Evolutionary conservation across 2,329 filamentous ascomycete species (phyloP).

Genomic region (Exophiala spinifera): DNA sequence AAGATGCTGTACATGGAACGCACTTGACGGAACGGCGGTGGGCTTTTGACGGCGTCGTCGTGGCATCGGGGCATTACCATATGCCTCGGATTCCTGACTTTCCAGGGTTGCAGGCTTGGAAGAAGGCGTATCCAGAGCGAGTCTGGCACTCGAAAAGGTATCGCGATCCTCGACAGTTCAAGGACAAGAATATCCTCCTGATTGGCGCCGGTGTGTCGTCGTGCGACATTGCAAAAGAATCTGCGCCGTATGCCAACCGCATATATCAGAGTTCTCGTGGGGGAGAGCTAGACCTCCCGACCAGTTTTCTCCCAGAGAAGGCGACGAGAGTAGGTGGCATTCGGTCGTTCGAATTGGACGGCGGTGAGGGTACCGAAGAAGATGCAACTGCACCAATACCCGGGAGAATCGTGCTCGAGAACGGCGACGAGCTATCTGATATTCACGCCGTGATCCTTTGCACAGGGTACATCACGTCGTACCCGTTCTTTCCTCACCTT

Average conservation of each 20-base stretch:
- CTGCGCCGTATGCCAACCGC: constrained; percentile 43
- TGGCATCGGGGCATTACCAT: constrained; percentile 57
- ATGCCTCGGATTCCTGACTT: constrained; percentile 50
- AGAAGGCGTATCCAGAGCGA: constrained; percentile 43
- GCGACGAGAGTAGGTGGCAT: constrained; percentile 54
- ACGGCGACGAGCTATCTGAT: constrained; percentile 51
- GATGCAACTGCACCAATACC: constrained; percentile 44
- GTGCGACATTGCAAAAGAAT: constrained; percentile 53
- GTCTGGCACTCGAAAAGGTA: constrained; percentile 54
- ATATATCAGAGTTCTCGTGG: constrained; percentile 58
- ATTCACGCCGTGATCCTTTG: constrained; percentile 63
- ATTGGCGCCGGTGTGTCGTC: constrained; percentile 57
- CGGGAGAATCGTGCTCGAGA: constrained; percentile 50
- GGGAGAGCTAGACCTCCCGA: constrained; percentile 59
- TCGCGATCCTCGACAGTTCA: constrained; percentile 45
- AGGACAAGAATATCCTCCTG: constrained; percentile 56
- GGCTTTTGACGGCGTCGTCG: constrained; percentile 51
- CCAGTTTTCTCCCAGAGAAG: constrained; percentile 53
- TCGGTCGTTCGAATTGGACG: constrained; percentile 41
- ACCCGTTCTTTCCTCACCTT: constrained; percentile 60
- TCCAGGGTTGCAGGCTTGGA: constrained; percentile 47
- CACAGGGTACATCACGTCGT: constrained; percentile 66
- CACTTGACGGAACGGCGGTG: constrained; percentile 23
- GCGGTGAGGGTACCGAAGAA: constrained; percentile 3
- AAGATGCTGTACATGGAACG: constrained; percentile 3